Base-by-base conservation (phyloP, 345 rosid genomes). In the Laguncularia racemosa region DNA sequence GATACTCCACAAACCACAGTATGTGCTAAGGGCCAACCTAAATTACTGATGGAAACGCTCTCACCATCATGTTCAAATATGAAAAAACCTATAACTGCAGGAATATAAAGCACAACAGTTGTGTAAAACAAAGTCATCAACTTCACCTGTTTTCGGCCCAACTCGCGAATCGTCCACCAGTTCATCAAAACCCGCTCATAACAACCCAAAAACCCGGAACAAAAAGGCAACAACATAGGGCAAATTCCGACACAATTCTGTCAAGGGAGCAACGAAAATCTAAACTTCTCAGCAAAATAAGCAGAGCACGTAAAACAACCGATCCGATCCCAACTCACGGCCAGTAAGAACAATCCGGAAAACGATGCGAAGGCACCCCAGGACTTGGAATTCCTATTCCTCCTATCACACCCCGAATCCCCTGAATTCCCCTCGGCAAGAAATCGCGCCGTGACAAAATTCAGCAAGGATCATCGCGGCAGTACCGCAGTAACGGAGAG, bases 391-490 rank as follows among this genome's bases (percentile, higher is more conserved):
- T 70, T 62, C 48, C 70, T 55, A 50, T 18, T 61, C 64, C 52
- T 64, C 6, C 43, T 66, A 58, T 56, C 55, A 55, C 67, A 70
- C 14, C 59, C 59, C 1, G 18, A 54, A 16, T 19, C 44, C 53
- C 57, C 60, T 60, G 62, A 75, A 44, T 43, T 68, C 46, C 58
- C 57, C 26, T 71, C 81, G 0, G 80, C 55, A 9, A 79, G 49
- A 61, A 78, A 76, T 50, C 95, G 76, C 1, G 88, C 95, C 2
- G 83, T 81, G 19, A 81, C 84, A 44, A 33, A 89, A 58, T 57
- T 92, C 98, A 14, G 95, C 98, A 40, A 92, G 81, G 68, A 92
- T 92, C 95, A 92, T 83, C 17, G 96, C 91, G 3, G 98, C 84
- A 3, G 96, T 78, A n/a, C 98, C 84, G 47, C 98, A 92, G 62